phyloP scores from a whole-genome alignment of 169 alveolate species.

The Plasmodium malariae region DNA sequence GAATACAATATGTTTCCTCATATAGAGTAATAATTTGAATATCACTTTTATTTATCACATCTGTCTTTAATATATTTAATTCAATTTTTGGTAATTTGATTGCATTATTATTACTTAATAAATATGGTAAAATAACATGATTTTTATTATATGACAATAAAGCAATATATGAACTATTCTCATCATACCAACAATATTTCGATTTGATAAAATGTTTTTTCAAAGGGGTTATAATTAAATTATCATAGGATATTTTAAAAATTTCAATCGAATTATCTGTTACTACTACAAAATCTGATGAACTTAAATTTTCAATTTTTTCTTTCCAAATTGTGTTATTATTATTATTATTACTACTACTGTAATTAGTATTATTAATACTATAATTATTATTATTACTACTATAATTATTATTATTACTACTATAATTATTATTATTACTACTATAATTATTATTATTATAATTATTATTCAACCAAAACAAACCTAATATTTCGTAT shows the following conservation, averaged over 20 bases:
- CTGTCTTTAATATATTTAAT: slow-evolving; percentile 25
- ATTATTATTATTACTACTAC: too few relatives aligned
- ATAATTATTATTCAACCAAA: slow-evolving; percentile 42
- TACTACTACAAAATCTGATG: slow-evolving; percentile 49
- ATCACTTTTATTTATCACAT: slow-evolving; percentile 35
- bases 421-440: too few relatives aligned
- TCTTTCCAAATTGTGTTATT: background rate
- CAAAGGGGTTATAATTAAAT: slow-evolving; percentile 30
- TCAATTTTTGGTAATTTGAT: slow-evolving; percentile 57
- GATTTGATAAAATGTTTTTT: slow-evolving; percentile 48
- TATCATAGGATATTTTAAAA: slow-evolving; percentile 53
- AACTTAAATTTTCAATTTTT: background rate
- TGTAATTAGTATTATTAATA: too few relatives aligned
- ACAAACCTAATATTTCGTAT: slow-evolving; percentile 37
- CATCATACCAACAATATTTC: slow-evolving; percentile 57
- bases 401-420: too few relatives aligned
- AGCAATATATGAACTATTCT: slow-evolving; percentile 58
- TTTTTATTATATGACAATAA: slow-evolving; percentile 42
- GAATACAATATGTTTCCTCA: slow-evolving; percentile 67
- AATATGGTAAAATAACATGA: slow-evolving; percentile 47
- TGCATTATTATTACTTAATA: slow-evolving; percentile 48
- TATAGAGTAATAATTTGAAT: slow-evolving; percentile 47
- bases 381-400: too few relatives aligned
- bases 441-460: too few relatives aligned
- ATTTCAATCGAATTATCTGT: slow-evolving; percentile 45